Evolutionary conservation across 768 basidiomycete species (phyloP).

Genomic region (Calocybe cyanea): DNA sequence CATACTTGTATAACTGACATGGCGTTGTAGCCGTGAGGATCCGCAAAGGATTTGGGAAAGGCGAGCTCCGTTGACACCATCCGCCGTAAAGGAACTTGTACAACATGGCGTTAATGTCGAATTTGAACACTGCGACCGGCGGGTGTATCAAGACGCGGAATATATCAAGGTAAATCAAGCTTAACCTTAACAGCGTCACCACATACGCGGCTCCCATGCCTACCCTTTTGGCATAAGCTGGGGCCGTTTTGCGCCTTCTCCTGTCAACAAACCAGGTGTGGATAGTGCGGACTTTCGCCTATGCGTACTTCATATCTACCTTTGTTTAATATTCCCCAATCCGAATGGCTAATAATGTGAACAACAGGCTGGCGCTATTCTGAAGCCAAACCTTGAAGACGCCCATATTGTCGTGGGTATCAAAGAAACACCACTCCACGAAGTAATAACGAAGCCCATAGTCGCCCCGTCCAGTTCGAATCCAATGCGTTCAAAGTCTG

Average conservation of each 20-base stretch:
- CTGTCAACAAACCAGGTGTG: no score
- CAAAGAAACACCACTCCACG: slow-evolving; percentile 75
- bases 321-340: slow-evolving; percentile 1
- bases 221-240: slow-evolving; percentile 3
- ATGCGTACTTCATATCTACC: neutral
- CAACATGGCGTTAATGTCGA: slow-evolving; percentile 60
- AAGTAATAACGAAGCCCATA: slow-evolving; percentile 49
- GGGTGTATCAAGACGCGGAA: slow-evolving; percentile 65
- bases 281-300: neutral
- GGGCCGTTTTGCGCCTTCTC: neutral
- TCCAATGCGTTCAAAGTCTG: slow-evolving; percentile 8
- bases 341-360: neutral
- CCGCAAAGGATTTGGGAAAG: slow-evolving; percentile 83
- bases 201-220: neutral
- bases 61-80: slow-evolving; percentile 77
- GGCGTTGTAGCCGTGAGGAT: slow-evolving; percentile 62
- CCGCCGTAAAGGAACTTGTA: slow-evolving; percentile 61
- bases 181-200: neutral
- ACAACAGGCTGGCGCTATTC: slow-evolving; percentile 70
- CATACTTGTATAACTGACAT: neutral
- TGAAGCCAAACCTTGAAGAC: slow-evolving; percentile 51
- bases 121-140: slow-evolving; percentile 70
- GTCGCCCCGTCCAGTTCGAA: slow-evolving; percentile 12
- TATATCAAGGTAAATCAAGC: slow-evolving; percentile 55
- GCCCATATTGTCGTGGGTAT: slow-evolving; percentile 84